Evolutionary conservation across 2,329 filamentous ascomycete species (phyloP).

Genomic region (Scorias spongiosa): DNA sequence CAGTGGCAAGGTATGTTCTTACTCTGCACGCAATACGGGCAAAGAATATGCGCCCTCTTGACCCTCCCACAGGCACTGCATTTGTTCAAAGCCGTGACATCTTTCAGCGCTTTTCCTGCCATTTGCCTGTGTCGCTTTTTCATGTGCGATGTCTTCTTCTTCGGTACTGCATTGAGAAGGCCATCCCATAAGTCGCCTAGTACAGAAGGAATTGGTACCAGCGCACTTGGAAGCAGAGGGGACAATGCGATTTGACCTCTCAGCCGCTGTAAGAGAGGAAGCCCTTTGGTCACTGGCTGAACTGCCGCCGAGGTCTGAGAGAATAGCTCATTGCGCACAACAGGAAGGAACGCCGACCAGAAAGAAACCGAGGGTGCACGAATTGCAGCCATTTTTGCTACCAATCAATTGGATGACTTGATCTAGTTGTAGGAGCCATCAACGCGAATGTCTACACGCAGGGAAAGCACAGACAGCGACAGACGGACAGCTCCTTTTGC

Average conservation of each 20-base stretch:
- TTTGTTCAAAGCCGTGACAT: constrained; percentile 72
- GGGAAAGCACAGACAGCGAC: not conserved
- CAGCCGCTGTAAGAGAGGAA: constrained; percentile 30
- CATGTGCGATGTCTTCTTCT: constrained; percentile 97
- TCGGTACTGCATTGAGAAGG: constrained; percentile 80
- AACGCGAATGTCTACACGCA: not conserved
- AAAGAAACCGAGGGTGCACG: constrained; percentile 25
- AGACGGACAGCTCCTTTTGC: not conserved
- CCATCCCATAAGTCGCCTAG: constrained; percentile 83
- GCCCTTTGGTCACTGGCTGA: constrained; percentile 28
- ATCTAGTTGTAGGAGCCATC: too few species aligned
- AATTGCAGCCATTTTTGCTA: constrained; percentile 22
- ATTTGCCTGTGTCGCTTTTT: constrained; percentile 88
- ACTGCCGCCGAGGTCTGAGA: constrained; percentile 14
- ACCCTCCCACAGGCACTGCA: constrained; percentile 78
- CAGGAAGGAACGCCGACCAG: constrained; percentile 39
- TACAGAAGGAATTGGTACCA: constrained; percentile 52
- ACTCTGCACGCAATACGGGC: constrained; percentile 76
- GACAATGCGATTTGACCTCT: constrained; percentile 28
- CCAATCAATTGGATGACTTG: not conserved
- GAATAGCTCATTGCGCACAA: constrained; percentile 26
- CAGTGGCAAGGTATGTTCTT: constrained; percentile 21
- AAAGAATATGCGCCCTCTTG: constrained; percentile 81
- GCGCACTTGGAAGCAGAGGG: constrained; percentile 33
- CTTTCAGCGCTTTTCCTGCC: constrained; percentile 88